Evolutionary conservation across 2,329 filamentous ascomycete species (phyloP).

Genomic region (Verticillium longisporum): DNA sequence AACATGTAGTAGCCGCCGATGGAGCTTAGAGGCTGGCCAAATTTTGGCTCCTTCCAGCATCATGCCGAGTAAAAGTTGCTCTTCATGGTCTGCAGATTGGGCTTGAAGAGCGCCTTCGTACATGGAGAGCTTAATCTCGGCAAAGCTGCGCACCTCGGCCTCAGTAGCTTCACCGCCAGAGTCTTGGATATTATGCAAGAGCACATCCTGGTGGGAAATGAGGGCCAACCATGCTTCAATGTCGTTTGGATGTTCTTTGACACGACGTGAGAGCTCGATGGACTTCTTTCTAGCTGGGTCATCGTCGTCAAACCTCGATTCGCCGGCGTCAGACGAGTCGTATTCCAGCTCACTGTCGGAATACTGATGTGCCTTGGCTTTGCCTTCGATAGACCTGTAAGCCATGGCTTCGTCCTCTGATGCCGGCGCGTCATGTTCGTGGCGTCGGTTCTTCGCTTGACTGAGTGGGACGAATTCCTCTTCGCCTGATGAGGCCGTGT

Average conservation of each 20-base stretch:
- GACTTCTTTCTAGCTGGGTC: conserved; percentile 46
- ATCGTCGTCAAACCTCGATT: conserved; percentile 23
- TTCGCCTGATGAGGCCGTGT: conserved; percentile 15
- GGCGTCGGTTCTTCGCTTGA: conserved; percentile 6
- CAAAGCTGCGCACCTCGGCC: conserved; percentile 61
- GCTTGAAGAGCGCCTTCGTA: conserved; percentile 71
- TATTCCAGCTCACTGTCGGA: conserved; percentile 44
- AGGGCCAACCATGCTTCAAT: conserved; percentile 69
- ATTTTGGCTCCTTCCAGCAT: conserved; percentile 68
- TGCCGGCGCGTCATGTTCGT: conserved; percentile 35
- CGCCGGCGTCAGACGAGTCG: conserved; percentile 32
- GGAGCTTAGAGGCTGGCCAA: conserved; percentile 44
- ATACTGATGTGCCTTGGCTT: conserved; percentile 42
- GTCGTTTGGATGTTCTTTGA: conserved; percentile 61
- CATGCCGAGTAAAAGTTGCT: conserved; percentile 58
- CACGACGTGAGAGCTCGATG: conserved; percentile 53
- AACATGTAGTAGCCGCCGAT: conserved; percentile 20
- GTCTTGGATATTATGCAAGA: conserved; percentile 47
- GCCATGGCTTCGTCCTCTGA: conserved; percentile 40
- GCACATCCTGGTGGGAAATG: conserved; percentile 68
- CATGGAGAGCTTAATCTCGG: conserved; percentile 73
- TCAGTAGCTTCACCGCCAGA: conserved; percentile 38
- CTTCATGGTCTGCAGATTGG: conserved; percentile 35
- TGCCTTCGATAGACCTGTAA: conserved; percentile 61
- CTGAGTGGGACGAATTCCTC: conserved; percentile 43